Evolutionary conservation across 768 basidiomycete genomes (phyloP), one percentile per base, ranked within the genome.

Genomic region (Dictyophora rubrovolvata): DNA sequence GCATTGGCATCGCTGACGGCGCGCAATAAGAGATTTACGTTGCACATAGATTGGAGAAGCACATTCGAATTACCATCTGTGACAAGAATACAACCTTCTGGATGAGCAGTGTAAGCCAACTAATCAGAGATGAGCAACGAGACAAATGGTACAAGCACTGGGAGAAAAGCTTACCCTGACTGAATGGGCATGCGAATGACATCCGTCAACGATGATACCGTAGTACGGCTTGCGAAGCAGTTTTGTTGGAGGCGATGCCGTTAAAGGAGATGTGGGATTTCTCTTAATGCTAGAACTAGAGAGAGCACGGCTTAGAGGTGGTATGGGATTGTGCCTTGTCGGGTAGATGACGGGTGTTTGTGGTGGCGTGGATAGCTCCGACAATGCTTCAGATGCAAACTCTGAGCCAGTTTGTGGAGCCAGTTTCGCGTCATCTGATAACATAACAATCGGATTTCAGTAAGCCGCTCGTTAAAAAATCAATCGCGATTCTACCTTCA

Each of bases 111-210:
- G 69, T 93, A 93, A 1, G 93, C 93, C 61, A 92, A 71, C 88
- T 91, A 66, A 48, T 28, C 28, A 28, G 28, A 28, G 28, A 53
- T 21, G 48, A 9, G 35, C 23, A 34, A 21, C 35, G 54, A 21
- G 18, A 42, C 14, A 42, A 42, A 4, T 12, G 42, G n/a, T 28
- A 46, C 18, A 11, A 54, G 28, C 21, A 7, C 28, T 28, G 28
- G 28, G 28, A 28, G 20, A 56, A n/a, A 3, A 16, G 74, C 84
- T 58, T 69, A 93, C 87, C 65, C 88, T 77, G 59, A 94, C 88
- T 48, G 89, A 89, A 68, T 92, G 89, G 16, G 93, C 92, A 69
- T 94, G 92, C 12, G 84, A 88, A 67, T 95, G 93, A 56, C 93
- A 82, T 0, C 92, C 93, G 68, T 95, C 93, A 7, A 91, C 91